These are phyloP conservation scores for Chimonanthus praecox DNA, from an alignment of 164 flowering plant genomes.

Conservation along the genomic window DNA sequence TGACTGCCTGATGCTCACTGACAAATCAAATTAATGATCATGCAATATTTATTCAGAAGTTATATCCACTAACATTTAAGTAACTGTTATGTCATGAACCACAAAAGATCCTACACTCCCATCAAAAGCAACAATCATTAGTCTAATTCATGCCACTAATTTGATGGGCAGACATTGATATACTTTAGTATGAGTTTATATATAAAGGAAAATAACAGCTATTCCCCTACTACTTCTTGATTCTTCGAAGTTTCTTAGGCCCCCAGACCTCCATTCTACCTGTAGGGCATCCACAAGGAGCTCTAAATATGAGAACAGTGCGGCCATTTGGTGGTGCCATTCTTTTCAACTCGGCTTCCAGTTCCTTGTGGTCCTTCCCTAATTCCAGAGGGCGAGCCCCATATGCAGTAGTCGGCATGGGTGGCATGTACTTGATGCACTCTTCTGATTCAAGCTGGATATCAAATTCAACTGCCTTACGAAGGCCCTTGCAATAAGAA, in stretches of 20 bases:
- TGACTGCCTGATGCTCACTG: neutral
- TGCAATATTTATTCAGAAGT: neutral
- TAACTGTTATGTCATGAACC: neutral
- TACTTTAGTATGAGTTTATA: neutral
- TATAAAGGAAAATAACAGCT: neutral
- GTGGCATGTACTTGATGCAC: constrained; percentile 48
- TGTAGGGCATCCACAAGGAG: constrained; percentile 48
- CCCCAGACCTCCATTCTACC: constrained; percentile 68
- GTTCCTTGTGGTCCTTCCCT: constrained; percentile 45
- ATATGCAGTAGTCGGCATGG: constrained; percentile 11
- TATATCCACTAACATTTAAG: neutral
- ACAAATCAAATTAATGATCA: neutral
- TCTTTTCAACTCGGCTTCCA: constrained; percentile 48
- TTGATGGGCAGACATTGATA: neutral
- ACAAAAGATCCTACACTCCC: neutral
- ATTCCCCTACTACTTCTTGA: constrained; percentile 9
- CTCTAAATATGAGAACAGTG: constrained; percentile 50
- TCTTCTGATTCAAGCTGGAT: constrained; percentile 88
- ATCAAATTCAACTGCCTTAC: constrained; percentile 78
- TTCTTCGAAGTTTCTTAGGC: constrained; percentile 38
- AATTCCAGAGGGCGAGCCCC: constrained; percentile 34
- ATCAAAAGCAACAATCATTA: neutral
- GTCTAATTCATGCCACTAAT: neutral
- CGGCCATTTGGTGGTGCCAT: constrained; percentile 61
- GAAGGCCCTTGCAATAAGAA: constrained; percentile 65